Conservation (phyloP, 169 alveolate genomes). For the Plasmodium inui region DNA sequence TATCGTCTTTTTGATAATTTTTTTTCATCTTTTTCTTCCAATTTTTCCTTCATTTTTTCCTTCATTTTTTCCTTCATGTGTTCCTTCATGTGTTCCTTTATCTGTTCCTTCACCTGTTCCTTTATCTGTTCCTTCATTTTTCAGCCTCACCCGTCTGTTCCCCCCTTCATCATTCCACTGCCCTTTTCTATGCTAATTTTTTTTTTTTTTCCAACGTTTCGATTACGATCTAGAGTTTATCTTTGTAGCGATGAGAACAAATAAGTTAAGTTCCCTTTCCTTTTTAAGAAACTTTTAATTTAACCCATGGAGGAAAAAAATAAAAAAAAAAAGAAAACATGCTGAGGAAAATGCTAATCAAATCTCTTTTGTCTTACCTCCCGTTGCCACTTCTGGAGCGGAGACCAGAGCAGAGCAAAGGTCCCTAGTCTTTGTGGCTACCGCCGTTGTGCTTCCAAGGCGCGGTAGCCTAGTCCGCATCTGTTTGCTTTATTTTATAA, state of each 20-base stretch:
- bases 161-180: not conserved
- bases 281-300: not conserved
- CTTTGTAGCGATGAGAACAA: not conserved
- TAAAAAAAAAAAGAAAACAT: not conserved
- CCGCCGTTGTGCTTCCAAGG: not conserved
- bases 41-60: not conserved
- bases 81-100: not conserved
- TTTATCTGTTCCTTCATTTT: not conserved
- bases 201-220: not conserved
- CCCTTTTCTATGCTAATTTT: not conserved
- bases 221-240: not conserved
- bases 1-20: too few species aligned
- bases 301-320: not conserved
- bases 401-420: not conserved
- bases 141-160: not conserved
- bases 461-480: not conserved
- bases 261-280: not conserved
- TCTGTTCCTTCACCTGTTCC: too few species aligned
- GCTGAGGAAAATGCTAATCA: not conserved
- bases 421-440: not conserved
- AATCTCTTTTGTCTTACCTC: not conserved
- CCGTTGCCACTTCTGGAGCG: not conserved
- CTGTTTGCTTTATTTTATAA: not conserved
- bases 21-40: not conserved
- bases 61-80: not conserved